phyloP scores from a whole-genome alignment of 345 rosid species.

The Camelina neglecta region DNA sequence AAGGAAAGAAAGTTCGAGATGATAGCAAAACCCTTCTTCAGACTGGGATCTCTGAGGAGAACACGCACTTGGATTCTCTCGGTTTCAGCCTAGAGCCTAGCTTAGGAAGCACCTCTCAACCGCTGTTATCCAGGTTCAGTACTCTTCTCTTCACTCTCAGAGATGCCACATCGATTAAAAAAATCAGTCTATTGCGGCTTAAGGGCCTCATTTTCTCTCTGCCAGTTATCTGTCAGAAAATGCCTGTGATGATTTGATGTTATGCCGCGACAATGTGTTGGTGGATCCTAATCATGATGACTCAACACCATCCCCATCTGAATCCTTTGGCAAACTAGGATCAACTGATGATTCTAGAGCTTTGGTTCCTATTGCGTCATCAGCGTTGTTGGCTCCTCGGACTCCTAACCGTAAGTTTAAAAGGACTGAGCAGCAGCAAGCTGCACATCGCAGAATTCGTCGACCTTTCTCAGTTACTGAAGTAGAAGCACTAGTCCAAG shows the following conservation, averaged over 20 bases:
- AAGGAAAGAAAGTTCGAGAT: constrained; percentile 88
- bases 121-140: constrained; percentile 61
- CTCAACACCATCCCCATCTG: constrained; percentile 60
- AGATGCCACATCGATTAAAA: neutral
- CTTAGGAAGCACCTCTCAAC: constrained; percentile 51
- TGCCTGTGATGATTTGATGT: constrained; percentile 20
- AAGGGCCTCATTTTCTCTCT: constrained; percentile 15
- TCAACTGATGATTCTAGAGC: constrained; percentile 58
- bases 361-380: constrained; percentile 58
- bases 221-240: constrained; percentile 26
- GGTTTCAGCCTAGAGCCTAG: constrained; percentile 91
- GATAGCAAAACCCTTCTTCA: constrained; percentile 83
- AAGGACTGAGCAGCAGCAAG: constrained; percentile 55
- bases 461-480: constrained; percentile 97
- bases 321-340: constrained; percentile 11
- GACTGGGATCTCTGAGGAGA: constrained; percentile 73
- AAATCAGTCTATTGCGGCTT: constrained; percentile 9
- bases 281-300: constrained; percentile 79
- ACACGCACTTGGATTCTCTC: constrained; percentile 62
- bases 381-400: constrained; percentile 54
- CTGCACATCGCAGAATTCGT: constrained; percentile 92
- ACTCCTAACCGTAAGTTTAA: constrained; percentile 64
- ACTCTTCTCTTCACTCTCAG: constrained; percentile 28
- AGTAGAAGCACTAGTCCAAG: constrained; percentile 95
- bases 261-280: constrained; percentile 46